Conservation (phyloP, 2,329 filamentous ascomycete genomes). For the Tolypocladium tropicale region DNA sequence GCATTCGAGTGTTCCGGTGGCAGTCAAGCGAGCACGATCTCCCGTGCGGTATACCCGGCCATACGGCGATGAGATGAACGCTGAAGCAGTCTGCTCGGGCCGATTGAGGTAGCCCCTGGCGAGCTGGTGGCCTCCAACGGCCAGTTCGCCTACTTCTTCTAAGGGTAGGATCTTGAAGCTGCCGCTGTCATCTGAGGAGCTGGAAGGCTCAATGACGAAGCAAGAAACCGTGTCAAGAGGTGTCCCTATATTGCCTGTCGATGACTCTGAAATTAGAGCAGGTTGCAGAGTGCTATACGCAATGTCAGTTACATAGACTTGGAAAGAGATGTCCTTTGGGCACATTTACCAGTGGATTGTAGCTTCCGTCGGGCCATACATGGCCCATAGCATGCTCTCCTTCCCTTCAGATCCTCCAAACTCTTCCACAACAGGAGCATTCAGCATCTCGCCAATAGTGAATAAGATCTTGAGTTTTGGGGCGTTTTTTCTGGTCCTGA, state of each 20-base stretch:
- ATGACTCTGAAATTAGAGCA: conserved; percentile 43
- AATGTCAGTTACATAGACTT: background rate
- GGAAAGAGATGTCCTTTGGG: background rate
- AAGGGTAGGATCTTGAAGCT: conserved; percentile 45
- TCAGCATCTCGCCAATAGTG: conserved; percentile 92
- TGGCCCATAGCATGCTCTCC: conserved; percentile 68
- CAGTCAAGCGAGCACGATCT: conserved; percentile 63
- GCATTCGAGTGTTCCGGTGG: conserved; percentile 67
- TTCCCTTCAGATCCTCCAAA: conserved; percentile 53
- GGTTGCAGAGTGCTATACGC: conserved; percentile 55
- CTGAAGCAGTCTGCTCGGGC: conserved; percentile 58
- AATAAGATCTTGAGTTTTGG: conserved; percentile 62
- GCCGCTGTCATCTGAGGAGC: conserved; percentile 7
- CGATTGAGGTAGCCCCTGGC: conserved; percentile 76
- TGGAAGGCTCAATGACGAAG: conserved; percentile 50
- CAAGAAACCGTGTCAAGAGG: conserved; percentile 75
- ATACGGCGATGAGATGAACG: conserved; percentile 59
- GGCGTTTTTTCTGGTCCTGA: conserved; percentile 56
- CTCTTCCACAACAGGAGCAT: conserved; percentile 61
- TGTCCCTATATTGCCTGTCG: conserved; percentile 61
- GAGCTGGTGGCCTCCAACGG: conserved; percentile 69
- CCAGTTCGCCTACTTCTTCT: conserved; percentile 69
- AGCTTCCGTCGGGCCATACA: conserved; percentile 92
- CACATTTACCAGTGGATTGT: conserved; percentile 64
- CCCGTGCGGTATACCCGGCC: conserved; percentile 75